These are phyloP conservation scores for Tricharina praecox DNA, from an alignment of 495 filamentous ascomycete species.

Conservation along the genomic window DNA sequence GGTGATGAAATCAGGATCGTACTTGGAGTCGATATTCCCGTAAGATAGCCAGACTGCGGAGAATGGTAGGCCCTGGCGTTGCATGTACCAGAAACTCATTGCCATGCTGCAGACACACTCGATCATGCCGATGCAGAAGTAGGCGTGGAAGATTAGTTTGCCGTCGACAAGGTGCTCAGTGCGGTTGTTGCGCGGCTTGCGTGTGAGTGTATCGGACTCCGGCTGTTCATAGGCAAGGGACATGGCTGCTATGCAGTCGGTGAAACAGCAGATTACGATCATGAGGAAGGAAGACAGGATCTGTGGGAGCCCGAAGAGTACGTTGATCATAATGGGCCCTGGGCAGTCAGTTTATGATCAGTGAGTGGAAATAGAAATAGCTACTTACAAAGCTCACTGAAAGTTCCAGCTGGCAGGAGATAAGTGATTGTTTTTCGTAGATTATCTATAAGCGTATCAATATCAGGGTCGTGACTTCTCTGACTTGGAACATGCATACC, in stretches of 20 bases:
- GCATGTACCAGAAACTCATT: constrained; percentile 50
- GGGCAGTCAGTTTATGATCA: not conserved
- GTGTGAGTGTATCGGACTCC: constrained; percentile 49
- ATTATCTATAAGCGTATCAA: constrained; percentile 33
- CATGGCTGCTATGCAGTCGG: constrained; percentile 46
- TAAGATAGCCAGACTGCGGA: constrained; percentile 42
- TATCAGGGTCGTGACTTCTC: no score
- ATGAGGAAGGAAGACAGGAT: constrained; percentile 51
- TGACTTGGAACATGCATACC: no score
- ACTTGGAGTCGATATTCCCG: constrained; percentile 31
- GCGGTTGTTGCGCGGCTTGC: constrained; percentile 41
- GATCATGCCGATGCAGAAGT: constrained; percentile 44
- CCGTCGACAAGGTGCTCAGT: constrained; percentile 49
- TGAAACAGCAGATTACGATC: constrained; percentile 45
- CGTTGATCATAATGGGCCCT: constrained; percentile 49
- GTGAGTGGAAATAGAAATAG: not conserved
- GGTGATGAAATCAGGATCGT: constrained; percentile 34
- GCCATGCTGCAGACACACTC: constrained; percentile 43
- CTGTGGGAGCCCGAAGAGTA: constrained; percentile 51
- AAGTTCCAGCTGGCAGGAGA: constrained; percentile 45
- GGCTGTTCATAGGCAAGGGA: constrained; percentile 54
- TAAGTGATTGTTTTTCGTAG: constrained; percentile 41
- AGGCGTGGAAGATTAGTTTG: constrained; percentile 45
- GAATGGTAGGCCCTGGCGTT: constrained; percentile 43
- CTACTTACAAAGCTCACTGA: constrained; percentile 41